Conservation (phyloP, 2,329 filamentous ascomycete genomes). For the Didymellaceae sp. region DNA sequence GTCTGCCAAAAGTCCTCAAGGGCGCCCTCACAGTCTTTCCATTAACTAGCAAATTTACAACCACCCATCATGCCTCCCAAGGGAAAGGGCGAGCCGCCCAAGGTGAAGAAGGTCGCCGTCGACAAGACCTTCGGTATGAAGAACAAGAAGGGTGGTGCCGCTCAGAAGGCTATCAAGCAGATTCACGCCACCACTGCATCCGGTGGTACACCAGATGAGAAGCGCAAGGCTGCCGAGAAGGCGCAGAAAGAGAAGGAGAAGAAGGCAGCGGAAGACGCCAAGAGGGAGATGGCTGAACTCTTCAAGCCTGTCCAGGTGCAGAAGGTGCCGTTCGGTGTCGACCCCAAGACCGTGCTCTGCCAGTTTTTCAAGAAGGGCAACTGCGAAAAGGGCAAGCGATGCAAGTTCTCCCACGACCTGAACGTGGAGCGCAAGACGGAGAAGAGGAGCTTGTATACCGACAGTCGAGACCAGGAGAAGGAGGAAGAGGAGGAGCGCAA, state of each 20-base stretch:
- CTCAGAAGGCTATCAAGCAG: conserved; percentile 88
- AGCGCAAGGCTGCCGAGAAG: conserved; percentile 74
- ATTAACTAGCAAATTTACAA: background rate
- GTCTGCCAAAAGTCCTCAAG: conserved; percentile 8
- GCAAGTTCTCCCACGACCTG: conserved; percentile 95
- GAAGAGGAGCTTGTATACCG: conserved; percentile 91
- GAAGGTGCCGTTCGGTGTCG: conserved; percentile 96
- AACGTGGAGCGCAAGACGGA: conserved; percentile 88
- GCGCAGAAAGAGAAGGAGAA: conserved; percentile 81
- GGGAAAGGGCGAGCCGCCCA: conserved; percentile 54
- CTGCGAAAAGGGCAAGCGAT: conserved; percentile 92
- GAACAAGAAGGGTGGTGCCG: conserved; percentile 95
- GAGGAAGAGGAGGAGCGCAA: conserved; percentile 75
- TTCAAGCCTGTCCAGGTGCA: conserved; percentile 95
- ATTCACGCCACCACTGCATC: conserved; percentile 70
- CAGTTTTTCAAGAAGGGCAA: conserved; percentile 97
- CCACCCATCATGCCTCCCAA: conserved; percentile 73
- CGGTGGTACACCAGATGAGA: conserved; percentile 80
- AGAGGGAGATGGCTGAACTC: conserved; percentile 78
- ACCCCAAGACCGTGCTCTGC: conserved; percentile 96
- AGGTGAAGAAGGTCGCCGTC: conserved; percentile 71
- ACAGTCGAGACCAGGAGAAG: conserved; percentile 75
- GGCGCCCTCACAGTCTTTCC: conserved; percentile 20
- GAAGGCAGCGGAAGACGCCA: conserved; percentile 84
- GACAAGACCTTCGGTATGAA: conserved; percentile 99